Evolutionary conservation across 179 eudicot species (phyloP).

Genomic region (Silene vulgaris): DNA sequence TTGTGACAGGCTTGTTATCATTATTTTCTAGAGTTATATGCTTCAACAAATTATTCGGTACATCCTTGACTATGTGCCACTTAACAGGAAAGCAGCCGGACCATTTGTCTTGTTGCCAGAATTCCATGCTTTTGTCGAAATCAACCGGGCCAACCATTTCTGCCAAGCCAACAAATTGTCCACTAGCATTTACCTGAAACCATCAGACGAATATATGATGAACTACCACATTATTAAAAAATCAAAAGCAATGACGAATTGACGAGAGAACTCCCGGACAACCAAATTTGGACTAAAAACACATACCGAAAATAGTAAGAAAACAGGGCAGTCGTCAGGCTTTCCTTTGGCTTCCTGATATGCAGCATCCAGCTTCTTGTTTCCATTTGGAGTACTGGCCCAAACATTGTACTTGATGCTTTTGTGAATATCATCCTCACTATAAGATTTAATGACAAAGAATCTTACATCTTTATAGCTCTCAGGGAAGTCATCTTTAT

Average conservation of each 20-base stretch:
- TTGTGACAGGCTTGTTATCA: constrained; percentile 89
- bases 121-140: constrained; percentile 74
- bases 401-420: constrained; percentile 82
- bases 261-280: not conserved
- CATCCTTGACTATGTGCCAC: constrained; percentile 96
- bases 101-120: constrained; percentile 99
- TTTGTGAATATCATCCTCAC: constrained; percentile 94
- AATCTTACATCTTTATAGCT: constrained; percentile 67
- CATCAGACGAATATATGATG: not conserved
- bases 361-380: constrained; percentile 87
- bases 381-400: constrained; percentile 95
- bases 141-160: constrained; percentile 94
- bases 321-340: constrained; percentile 66
- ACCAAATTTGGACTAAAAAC: not conserved
- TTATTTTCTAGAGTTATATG: constrained; percentile 79
- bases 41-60: constrained; percentile 81
- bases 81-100: constrained; percentile 82
- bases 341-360: constrained; percentile 66
- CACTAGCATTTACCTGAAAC: constrained; percentile 81
- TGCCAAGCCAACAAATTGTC: constrained; percentile 91
- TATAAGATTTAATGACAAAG: constrained; percentile 80
- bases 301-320: constrained; percentile 75
- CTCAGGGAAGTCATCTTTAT: constrained; percentile 65
- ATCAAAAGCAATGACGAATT: not conserved
- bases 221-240: not conserved